Base-by-base conservation (phyloP, 2,329 filamentous ascomycete genomes). In the Aspergillus fijiensis region DNA sequence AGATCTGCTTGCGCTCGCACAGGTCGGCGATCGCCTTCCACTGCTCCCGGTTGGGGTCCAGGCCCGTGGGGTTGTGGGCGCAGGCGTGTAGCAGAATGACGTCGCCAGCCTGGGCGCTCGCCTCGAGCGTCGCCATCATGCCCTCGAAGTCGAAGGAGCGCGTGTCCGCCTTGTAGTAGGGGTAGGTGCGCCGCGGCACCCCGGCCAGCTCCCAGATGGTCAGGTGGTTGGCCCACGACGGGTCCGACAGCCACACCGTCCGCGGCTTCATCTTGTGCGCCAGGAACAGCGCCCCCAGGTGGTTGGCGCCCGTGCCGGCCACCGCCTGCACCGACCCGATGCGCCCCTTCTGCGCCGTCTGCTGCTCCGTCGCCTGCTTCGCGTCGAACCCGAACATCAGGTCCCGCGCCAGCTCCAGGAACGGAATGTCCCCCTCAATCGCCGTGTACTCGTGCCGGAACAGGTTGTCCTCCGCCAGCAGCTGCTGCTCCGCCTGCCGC, bases 371-470 rank as follows among this genome's bases (percentile, higher is more conserved):
- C n/a, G 62, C 68, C 70, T 65, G 70, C 80, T 83, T 65, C 89
- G 92, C 90, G 55, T 74, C 69, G 47, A 77, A 76, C 42, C 74
- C 74, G 52, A 98, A 86, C 67, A 96, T 89, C 67, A 98, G 84
- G 81, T 95, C 91, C 72, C 91, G 90, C 25, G 94, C 93, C 73
- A 94, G 92, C 71, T 85, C 84, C 59, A 92, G 94, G 81, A 98
- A 96, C 62, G 87, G 83, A 56, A 87, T 80, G 64, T 96, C 85
- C 72, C 95, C 95, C 66, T 92, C 89, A 76, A 98, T 98, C 59
- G 94, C 92, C 59, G 94, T 91, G 81, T 98, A 99, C 83, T 99
- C 95, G 83, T 98, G 95, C 80, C 97, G 94, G 70, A 95, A 85
- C 57, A 91, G 85, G 72, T 92, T 91, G 79, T 97, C 91, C 75